Base-by-base conservation (phyloP, 1,284 basidiomycete genomes). In the Microbotryum violaceum region DNA sequence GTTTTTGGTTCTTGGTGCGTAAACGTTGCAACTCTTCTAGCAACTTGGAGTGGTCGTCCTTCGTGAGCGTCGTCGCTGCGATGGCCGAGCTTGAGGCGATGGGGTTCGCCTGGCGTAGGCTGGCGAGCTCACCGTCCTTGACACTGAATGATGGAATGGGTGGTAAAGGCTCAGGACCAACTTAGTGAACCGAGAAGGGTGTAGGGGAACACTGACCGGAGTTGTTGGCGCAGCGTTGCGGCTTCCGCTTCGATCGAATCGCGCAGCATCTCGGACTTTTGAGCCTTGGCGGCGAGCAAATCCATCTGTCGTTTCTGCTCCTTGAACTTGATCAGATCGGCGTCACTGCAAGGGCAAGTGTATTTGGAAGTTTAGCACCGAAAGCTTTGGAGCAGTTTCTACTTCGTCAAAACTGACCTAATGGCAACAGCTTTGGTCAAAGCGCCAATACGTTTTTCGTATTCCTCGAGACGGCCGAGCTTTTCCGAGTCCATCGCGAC, bases 261-360 rank as follows among this genome's bases (percentile, higher is more conserved):
- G 21, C 60, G 46, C 2, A 68, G 33, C 46, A 64, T 49, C 29
- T 68, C 66, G 33, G 60, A 58, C 42, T 55, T 54, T 53, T 66
- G 63, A 58, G 57, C 65, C 47, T 62, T 64, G 33, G 58, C 60
- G 7, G 59, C 62, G 29, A 70, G 54, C 14, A 53, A 16, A 18
- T 65, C 58, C 59, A 70, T 63, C 31, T 66, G 60, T 16, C 83
- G 80, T 46, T 79, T 82, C 55, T 84, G 81, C 44, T 82, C 79
- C 60, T 85, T 85, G 68, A 86, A 84, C 68, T 80, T 84, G 55
- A 79, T 78, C 64, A 88, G 85, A 70, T 89, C 88, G 21, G 78
- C 77, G 64, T 87, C 85, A 84, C 88, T 89, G 67, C 42, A 6
- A 9, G 33, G 1, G 20, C 0, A 1, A 4, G 9, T 2, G 2